Base-by-base conservation (phyloP, 768 basidiomycete species). In the Xanthoconium purpureum region DNA sequence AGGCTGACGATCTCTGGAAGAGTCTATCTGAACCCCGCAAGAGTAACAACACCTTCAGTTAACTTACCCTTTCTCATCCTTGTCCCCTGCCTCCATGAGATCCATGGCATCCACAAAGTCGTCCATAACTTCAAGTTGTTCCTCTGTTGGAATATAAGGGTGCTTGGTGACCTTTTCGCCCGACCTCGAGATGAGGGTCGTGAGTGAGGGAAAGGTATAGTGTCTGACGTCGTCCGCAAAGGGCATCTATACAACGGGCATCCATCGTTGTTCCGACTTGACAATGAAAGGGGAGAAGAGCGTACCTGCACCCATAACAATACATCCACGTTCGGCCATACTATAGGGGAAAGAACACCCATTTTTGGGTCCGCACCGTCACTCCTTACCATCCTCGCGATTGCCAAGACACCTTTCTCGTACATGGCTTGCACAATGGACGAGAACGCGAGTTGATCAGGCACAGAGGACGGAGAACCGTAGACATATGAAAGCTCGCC, bases 141-240 rank as follows among this genome's bases (percentile, higher is more conserved):
- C 81, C 50, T 86, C 75, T 0, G 89, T 94, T 12, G 94, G 92
- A 18, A 98, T 72, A 63, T 87, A 89, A 13, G 90, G 84, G 68
- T 99, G 96, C 57, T 84, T 83, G 20, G 74, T 81, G 37, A 98
- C 70, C 0, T 69, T 70, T 62, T 91, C 86, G 3, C 94, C 93
- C 45, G 85, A 87, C 67, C 84, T 89, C 53, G 84, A 87, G 55
- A 87, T 75, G 15, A 96, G 79, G 11, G 78, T 78, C 43, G 85
- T 83, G 32, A 98, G 79, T 0, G 91, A 91, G 0, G 88, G 84
- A 69, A 99, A 98, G 11, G 83, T 84, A 71, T 91, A 93, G 60
- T 85, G 89, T 55, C 94, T 84, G 50, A 94, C 78, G 63, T 99
- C 96, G 68, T 99, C 96, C 3, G 93, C 93, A 66, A 97, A 98